Evolutionary conservation across 2,329 filamentous ascomycete species (phyloP), one percentile per base, ranked within the genome.

Genomic region (Penicillium sp.): DNA sequence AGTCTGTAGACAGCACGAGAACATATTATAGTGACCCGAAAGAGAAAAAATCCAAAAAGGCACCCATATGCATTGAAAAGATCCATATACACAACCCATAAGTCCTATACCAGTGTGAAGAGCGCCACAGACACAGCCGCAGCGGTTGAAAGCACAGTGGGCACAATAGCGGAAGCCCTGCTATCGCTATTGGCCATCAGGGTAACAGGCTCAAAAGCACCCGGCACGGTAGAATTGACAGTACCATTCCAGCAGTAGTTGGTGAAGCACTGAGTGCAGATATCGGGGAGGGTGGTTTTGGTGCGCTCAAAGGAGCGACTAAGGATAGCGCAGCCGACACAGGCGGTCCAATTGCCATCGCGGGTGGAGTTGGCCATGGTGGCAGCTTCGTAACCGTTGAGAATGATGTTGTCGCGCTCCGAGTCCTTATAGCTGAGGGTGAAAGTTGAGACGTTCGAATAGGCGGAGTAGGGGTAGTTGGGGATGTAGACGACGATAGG

Each of bases 241-340:
- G 82, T 89, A n/a, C 94, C 94, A 69, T 96, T 83, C 94, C 94
- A 99, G 81, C 94, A 99, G 76, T 96, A 96, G 18, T 77, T 72
- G 11, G 77, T 60, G 71, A 96, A 97, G 75, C 94, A 99, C 44
- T 79, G 65, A 39, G 74, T 77, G 75, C 94, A 99, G 9, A 82
- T 83, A 0, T 81, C 77, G 0, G 92, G 92, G 1, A 92, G 79
- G 0, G 74, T 56, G 0, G 87, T 87, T 16, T 79, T 78, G 0
- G 89, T 92, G 44, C 90, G 81, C 54, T 84, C 78, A 58, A 94
- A 82, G 60, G 86, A 90, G 55, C 92, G 83, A 47, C 81, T 83
- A 14, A 97, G 79, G 35, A 95, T 85, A 5, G 92, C 94, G 72
- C 94, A 99, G 20, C 86, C 90, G 4, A 96, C 87, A 63, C 92